phyloP scores from a whole-genome alignment of 441 rosid species.

The Brassica balearica region DNA sequence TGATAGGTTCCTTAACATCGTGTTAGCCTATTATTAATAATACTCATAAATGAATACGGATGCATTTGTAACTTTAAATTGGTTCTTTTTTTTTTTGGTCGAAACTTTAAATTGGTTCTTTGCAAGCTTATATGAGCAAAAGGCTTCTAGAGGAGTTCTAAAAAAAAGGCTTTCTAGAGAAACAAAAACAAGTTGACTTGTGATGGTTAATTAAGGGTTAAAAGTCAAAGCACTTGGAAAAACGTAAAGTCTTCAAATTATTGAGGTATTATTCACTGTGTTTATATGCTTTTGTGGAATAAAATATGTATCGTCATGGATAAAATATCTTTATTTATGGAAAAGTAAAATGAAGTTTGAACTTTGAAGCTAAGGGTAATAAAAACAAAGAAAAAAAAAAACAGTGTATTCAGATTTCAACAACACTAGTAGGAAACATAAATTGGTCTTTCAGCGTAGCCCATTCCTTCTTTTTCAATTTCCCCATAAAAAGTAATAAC shows the following conservation, averaged over 20 bases:
- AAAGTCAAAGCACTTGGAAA: conserved; percentile 53
- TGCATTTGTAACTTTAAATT: too few relatives aligned
- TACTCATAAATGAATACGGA: neutral
- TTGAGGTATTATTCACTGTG: conserved; percentile 41
- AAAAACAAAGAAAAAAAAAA: neutral
- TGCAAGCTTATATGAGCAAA: conserved; percentile 13
- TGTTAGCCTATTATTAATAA: neutral
- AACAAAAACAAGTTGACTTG: conserved; percentile 39
- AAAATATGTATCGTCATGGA: conserved; percentile 33
- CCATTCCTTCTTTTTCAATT: conserved; percentile 19
- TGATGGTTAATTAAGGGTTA: conserved; percentile 21
- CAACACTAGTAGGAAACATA: conserved; percentile 38
- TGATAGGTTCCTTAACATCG: conserved; percentile 18
- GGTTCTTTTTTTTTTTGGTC: too few relatives aligned
- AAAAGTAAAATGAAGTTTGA: conserved; percentile 36
- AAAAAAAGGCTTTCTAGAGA: too few relatives aligned
- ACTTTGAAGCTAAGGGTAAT: conserved; percentile 35
- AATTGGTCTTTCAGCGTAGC: conserved; percentile 43
- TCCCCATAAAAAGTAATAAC: neutral
- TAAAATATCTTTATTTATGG: conserved; percentile 28
- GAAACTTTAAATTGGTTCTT: too few relatives aligned
- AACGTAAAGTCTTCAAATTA: conserved; percentile 42
- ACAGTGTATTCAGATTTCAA: conserved; percentile 47
- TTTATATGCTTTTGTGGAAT: conserved; percentile 45
- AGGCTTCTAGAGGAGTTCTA: conserved; percentile 41